Base-by-base conservation (phyloP, 2,329 filamentous ascomycete species). In the Sordariomycetes sp. region DNA sequence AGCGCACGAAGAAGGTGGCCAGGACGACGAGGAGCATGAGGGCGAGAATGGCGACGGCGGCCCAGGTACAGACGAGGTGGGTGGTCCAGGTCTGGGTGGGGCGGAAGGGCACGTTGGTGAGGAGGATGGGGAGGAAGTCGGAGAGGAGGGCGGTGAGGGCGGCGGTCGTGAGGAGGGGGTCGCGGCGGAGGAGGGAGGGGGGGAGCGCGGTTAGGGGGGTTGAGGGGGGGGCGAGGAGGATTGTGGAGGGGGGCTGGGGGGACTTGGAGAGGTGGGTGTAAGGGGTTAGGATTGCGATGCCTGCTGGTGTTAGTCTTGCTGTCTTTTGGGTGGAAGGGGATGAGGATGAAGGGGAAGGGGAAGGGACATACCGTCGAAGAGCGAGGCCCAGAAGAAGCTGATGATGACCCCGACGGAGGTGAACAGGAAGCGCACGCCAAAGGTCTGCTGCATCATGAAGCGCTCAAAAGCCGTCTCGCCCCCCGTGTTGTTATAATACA, bases 41-140 rank as follows among this genome's bases (percentile, higher is more conserved):
- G 1, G 65, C 68, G 6, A 81, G 60, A 3, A 77, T 65, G 0
- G 69, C 62, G 1, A 72, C 67, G 1, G 70, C 51, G 68, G 14
- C 60, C 34, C 71, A 71, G 0, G 74, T 70, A 60, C 74, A 79
- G 4, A 73, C 65, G 0, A 67, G 67, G 54, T 76, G 73, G 0
- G 74, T 70, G 16, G 64, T 63, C 37, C 68, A 66, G 0, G 71
- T 71, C 57, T 76, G 73, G 0, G 72, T 71, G 2, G 73, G 68
- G 54, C 71, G 75, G 64, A 76, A 78, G 0, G 77, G 74, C 1
- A 80, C 70, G 60, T 78, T 79, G 63, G 74, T 70, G 2, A 80
- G 69, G 1, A 77, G 68, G 18, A 79, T 68, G 1, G 77, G 77
- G 16, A 81, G 71, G 54, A 79, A 73, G 53, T 81, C 77, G n/a